Evolutionary conservation across 345 rosid species (phyloP).

Genomic region (Eucalyptus sideroxylon): DNA sequence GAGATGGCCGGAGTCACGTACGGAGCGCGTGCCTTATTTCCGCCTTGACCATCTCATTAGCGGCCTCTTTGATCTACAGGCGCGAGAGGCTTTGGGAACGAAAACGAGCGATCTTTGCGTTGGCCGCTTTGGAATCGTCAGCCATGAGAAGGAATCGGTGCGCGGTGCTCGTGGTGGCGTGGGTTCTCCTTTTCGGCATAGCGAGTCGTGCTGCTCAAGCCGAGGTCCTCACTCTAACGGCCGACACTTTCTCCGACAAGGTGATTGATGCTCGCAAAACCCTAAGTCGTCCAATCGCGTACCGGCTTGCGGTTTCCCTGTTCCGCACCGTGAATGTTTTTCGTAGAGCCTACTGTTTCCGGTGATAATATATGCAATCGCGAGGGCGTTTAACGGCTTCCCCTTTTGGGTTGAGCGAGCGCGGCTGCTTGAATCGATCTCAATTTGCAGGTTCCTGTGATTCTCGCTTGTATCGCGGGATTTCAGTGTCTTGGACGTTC

Average conservation of each 20-base stretch:
- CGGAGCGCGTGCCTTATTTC: neutral
- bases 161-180: neutral
- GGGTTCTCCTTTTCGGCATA: conserved; percentile 14
- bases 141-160: conserved; percentile 2
- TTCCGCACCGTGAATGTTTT: neutral
- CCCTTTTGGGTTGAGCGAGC: neutral
- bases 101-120: neutral
- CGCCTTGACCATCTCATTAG: neutral
- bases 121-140: neutral
- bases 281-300: neutral
- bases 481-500: neutral
- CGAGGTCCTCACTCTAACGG: conserved; percentile 80
- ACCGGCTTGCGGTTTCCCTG: neutral
- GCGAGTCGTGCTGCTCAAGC: conserved; percentile 10
- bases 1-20: neutral
- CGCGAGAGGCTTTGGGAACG: neutral
- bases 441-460: neutral
- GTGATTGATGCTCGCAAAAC: conserved; percentile 18
- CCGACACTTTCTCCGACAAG: conserved; percentile 93
- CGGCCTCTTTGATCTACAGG: neutral
- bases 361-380: neutral
- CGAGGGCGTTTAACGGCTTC: neutral
- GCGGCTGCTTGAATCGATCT: neutral
- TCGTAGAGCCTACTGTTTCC: neutral
- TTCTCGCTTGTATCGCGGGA: neutral